Base-by-base conservation (phyloP, 2,329 filamentous ascomycete genomes). In the Stylonectria norvegica region DNA sequence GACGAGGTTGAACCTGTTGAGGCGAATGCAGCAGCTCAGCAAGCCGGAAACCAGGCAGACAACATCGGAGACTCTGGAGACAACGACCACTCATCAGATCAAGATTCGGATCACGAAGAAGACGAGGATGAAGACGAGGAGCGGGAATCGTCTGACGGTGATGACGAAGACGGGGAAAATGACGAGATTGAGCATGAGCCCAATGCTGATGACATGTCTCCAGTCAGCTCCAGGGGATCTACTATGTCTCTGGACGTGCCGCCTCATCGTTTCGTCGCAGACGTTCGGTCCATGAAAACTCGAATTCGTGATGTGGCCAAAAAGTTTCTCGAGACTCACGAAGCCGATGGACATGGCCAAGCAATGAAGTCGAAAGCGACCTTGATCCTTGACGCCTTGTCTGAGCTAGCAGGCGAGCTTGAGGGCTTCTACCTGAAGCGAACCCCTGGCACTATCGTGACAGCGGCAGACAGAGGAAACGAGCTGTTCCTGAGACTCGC, bases 291-390 rank as follows among this genome's bases (percentile, higher is more conserved):
- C 23, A 76, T 87, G 59, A 62, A 63, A 35, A 55, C 87, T 38
- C 74, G 85, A 43, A 93, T 95, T 52, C 80, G 83, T 12, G 70
- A 81, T 20, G 78, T 85, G 43, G 90, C 93, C 0, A 87, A 86
- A 63, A 85, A 79, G 39, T 96, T 98, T 60, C 68, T 97, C 23
- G 84, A 90, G 42, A 73, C 78, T 0, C 89, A 97, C 50, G 89
- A 96, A 62, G 82, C 79, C 4, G 83, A 89, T 48, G 80, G 84
- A 45, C 75, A 77, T 48, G 82, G 83, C 14, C 83, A 81, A 56
- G 72, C 73, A 6, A 83, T 94, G 75, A 87, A 86, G 58, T 78
- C 83, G 41, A 90, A 90, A 63, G 91, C 93, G 0, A 72, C 75
- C 1, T 76, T 80, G 40, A 94, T 95, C 18, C 70, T 97, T 18